Conservation (phyloP, 1,284 basidiomycete species). For the Trichosporon inkin region DNA sequence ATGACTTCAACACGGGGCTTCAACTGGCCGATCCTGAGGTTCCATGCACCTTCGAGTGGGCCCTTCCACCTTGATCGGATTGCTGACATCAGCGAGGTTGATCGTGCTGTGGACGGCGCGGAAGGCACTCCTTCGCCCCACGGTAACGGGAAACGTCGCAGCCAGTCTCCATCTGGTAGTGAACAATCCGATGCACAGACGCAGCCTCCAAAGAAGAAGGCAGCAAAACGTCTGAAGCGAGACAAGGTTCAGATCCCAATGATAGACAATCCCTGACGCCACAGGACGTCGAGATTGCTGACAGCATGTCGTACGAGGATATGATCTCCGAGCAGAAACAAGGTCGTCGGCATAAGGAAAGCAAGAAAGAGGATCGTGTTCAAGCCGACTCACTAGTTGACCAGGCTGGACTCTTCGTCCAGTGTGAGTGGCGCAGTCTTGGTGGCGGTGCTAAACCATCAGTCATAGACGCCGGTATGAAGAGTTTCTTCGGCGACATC, state of each 20-base stretch:
- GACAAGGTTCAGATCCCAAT: slow-evolving; percentile 20
- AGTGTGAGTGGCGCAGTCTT: slow-evolving; percentile 21
- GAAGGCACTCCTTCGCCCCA: not conserved
- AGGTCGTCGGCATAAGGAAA: slow-evolving; percentile 4
- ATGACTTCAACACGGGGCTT: not conserved
- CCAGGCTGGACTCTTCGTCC: slow-evolving; percentile 25
- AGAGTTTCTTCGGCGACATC: slow-evolving; percentile 23
- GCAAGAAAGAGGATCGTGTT: not conserved
- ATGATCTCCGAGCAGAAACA: slow-evolving; percentile 17
- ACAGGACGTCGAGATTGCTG: not conserved
- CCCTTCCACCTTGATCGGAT: too few relatives aligned
- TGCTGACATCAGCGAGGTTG: not conserved
- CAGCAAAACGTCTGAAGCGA: slow-evolving; percentile 13
- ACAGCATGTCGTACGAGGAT: slow-evolving; percentile 16
- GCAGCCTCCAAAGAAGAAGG: slow-evolving; percentile 15
- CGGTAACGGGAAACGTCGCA: not conserved
- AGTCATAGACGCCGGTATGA: slow-evolving; percentile 38
- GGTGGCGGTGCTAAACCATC: not conserved
- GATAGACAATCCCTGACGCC: not conserved
- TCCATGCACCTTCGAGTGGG: not conserved
- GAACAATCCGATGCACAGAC: not conserved
- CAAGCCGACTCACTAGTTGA: slow-evolving; percentile 27
- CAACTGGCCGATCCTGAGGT: not conserved
- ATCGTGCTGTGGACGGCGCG: not conserved
- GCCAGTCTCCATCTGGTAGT: not conserved